These are phyloP conservation scores for Loxodes magnus DNA, from an alignment of 73 alveolate species.

Conservation along the genomic window DNA sequence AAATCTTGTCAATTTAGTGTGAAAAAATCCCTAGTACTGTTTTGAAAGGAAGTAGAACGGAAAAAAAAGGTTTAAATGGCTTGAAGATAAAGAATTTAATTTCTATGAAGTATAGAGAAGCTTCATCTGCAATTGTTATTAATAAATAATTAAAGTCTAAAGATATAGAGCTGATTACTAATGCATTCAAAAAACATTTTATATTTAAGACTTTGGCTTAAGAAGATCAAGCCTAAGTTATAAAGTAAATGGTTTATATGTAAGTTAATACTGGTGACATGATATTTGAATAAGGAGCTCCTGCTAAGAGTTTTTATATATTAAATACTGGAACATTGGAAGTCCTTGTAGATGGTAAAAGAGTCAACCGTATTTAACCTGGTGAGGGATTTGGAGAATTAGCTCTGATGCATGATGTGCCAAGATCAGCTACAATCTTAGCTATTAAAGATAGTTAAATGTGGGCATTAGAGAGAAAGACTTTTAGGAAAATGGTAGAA, in stretches of 20 bases:
- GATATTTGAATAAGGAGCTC: constrained; percentile 8
- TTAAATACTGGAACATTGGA: constrained; percentile 6
- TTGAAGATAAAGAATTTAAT: too few relatives aligned
- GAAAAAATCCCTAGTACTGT: too few relatives aligned
- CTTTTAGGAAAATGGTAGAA: constrained; percentile 5
- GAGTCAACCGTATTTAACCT: constrained; percentile 7
- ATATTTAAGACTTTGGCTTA: constrained; percentile 3
- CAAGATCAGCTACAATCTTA: constrained; percentile 49
- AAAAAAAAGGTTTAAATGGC: too few relatives aligned
- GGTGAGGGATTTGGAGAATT: constrained; percentile 71
- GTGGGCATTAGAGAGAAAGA: constrained; percentile 24
- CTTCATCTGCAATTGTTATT: neutral
- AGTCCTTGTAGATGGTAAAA: constrained; percentile 7
- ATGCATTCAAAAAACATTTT: constrained; percentile 12
- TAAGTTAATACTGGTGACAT: neutral
- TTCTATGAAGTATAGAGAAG: too few relatives aligned
- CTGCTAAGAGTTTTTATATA: constrained; percentile 5
- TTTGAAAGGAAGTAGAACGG: too few relatives aligned
- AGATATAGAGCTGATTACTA: neutral
- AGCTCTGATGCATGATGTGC: constrained; percentile 45
- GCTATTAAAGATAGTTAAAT: constrained; percentile 31
- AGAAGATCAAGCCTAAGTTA: constrained; percentile 9
- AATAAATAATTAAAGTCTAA: neutral
- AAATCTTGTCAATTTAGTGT: too few relatives aligned
- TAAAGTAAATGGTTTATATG: neutral